phyloP scores from a whole-genome alignment of 306 rosid genomes.

The Prunus davidiana region DNA sequence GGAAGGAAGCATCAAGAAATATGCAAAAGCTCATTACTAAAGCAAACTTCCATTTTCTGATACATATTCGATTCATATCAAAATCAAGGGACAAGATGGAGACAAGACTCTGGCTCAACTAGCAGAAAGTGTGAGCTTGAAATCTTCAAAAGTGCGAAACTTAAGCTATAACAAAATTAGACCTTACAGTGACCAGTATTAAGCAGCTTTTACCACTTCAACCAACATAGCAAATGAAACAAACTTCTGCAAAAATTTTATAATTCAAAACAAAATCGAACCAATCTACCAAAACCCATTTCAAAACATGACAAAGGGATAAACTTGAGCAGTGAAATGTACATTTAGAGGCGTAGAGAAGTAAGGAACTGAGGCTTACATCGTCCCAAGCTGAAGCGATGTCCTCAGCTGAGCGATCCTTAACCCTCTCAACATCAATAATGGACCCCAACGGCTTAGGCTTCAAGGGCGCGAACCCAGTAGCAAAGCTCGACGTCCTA shows the following conservation, averaged over 20 bases:
- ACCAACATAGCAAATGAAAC: background rate
- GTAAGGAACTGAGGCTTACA: conserved; percentile 44
- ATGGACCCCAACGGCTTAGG: conserved; percentile 77
- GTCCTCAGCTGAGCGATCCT: conserved; percentile 70
- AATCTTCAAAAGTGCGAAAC: background rate
- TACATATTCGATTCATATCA: background rate
- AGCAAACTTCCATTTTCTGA: background rate
- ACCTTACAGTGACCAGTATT: background rate
- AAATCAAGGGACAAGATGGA: background rate
- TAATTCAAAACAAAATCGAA: background rate
- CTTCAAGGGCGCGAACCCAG: conserved; percentile 77
- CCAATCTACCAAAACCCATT: background rate
- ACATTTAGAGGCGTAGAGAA: background rate
- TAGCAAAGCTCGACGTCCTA: conserved; percentile 66
- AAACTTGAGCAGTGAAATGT: background rate
- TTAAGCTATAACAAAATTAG: background rate
- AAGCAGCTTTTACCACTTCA: background rate
- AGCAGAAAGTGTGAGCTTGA: background rate
- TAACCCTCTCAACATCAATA: conserved; percentile 59
- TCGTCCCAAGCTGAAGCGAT: conserved; percentile 86
- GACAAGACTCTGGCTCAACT: background rate
- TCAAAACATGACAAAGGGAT: background rate
- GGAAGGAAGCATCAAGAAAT: background rate
- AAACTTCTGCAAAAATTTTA: background rate
- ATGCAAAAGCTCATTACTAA: background rate